These are phyloP conservation scores for Epichloe brachyelytri DNA, from an alignment of 2,329 filamentous ascomycete genomes.

Conservation along the genomic window DNA sequence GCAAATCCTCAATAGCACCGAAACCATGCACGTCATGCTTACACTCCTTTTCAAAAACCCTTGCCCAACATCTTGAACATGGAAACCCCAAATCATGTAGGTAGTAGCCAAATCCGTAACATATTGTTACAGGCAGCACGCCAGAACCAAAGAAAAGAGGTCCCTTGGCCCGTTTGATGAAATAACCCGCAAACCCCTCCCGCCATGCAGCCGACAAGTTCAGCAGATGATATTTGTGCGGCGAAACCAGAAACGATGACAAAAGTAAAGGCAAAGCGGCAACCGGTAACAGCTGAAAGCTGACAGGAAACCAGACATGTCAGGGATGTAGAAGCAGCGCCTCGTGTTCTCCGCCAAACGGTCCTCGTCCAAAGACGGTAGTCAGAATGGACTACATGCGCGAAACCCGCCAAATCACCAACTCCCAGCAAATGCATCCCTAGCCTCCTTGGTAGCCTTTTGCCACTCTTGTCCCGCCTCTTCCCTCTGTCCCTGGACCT, in stretches of 20 bases:
- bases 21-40: not conserved
- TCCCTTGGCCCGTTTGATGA: not conserved
- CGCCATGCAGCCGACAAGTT: not conserved
- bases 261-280: not conserved
- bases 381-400: slow-evolving; percentile 9
- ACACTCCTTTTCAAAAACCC: not conserved
- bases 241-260: not conserved
- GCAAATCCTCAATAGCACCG: not conserved
- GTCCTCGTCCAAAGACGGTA: slow-evolving; percentile 3
- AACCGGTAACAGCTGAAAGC: not conserved
- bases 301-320: no score
- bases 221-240: not conserved
- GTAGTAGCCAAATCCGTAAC: not conserved
- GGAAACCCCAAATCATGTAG: not conserved
- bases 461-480: slow-evolving; percentile 28
- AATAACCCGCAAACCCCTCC: not conserved
- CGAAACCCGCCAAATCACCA: slow-evolving; percentile 10
- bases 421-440: slow-evolving; percentile 27
- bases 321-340: not conserved
- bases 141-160: no score
- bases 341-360: not conserved
- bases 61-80: not conserved
- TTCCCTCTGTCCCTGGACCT: slow-evolving; percentile 51
- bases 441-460: slow-evolving; percentile 29
- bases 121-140: no score